Evolutionary conservation across 805 yeast genomes (phyloP), one percentile per base, ranked within the genome.

Genomic region (Metschnikowia bowlesiae): DNA sequence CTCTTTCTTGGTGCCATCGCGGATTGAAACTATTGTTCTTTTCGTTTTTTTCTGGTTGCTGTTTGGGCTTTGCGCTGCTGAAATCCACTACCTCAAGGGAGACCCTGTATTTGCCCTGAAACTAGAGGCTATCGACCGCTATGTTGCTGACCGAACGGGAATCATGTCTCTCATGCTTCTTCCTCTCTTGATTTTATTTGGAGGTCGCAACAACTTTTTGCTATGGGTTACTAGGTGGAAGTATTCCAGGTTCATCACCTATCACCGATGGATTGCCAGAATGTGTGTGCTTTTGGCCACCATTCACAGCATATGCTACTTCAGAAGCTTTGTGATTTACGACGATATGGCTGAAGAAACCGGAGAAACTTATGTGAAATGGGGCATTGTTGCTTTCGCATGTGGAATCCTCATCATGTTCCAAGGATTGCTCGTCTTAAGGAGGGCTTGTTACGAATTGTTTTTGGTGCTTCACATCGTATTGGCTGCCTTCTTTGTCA

Each of bases 1-100:
- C 11, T 62, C 62, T 16, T 56, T 51, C 31, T 55, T 70, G 43
- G 61, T 70, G 10, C 74, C 76, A 7, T 63, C 68, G 10, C 50
- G 58, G 38, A 26, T 62, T 49, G 64, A 68, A 64, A 53, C 67
- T 49, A 39, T 52, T 53, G 49, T 47, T 55, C 39, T 55, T 56
- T 22, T 48, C 57, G 47, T 67, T 56, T 64, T 55, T 40, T 53
- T 57, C 44, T 49, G 53, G 52, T 45, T 53, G 34, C 31, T 53
- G 47, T 50, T 57, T 16, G 49, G 47, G n/a, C 31, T 55, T 18
- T 46, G 39, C 29, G 57, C 56, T 9, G 54, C 48, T 43, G 36
- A 39, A 2, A 46, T 55, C 22, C 39, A 46, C 35, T 45, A 46
- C 11, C 51, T 50, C 29, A 36, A 49, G 18, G 41, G 40, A 13